Base-by-base conservation (phyloP, 306 rosid species). In the Purshia tridentata region DNA sequence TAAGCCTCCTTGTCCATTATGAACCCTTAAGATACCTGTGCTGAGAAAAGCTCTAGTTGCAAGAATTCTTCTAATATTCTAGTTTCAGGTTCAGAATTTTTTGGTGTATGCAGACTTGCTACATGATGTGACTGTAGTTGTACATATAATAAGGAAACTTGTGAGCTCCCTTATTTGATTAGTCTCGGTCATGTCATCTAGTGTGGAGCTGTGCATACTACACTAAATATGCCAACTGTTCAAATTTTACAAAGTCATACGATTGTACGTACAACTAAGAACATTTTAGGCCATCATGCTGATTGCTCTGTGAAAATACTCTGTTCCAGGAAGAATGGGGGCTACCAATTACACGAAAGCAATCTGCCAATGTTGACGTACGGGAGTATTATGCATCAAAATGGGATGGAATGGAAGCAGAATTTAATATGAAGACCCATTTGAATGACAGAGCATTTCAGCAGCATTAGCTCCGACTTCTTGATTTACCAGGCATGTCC, bases 51-150 rank as follows among this genome's bases (percentile, higher is more conserved):
- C 3, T 16, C 42, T 22, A 66, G 58, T 14, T 67, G 72, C 59
- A 15, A 48, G 2, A 10, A 19, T 44, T 29, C 35, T 65, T 23
- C 69, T 44, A 53, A 8, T 53, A 35, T 11, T 14, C 44, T 23
- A 47, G 56, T 22, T 66, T 66, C 55, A 47, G 56, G 19, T 66
- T 19, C 71, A 66, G n/a, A 49, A 9, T 40, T 61, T 15, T 10
- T 4, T 6, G 40, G 40, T 16, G 19, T 61, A 39, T 47, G 51
- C 11, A 47, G 51, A 47, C 51, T 10, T 5, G 65, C 35, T 29
- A 29, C 35, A 29, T n/a, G 16, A 35, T 35, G 46, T 5, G 13
- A 66, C 20, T 22, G 63, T 22, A 40, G 22, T 6, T 12, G 16
- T 46, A n/a, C 56, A 29, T 6, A 12, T 41, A 12, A 58, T 15